A percentile compares a stretch with the other conserved stretches of the same genome.
phyloP scores from a whole-genome alignment of 2,329 filamentous ascomycete genomes.

The Acrocalymma vagum region DNA sequence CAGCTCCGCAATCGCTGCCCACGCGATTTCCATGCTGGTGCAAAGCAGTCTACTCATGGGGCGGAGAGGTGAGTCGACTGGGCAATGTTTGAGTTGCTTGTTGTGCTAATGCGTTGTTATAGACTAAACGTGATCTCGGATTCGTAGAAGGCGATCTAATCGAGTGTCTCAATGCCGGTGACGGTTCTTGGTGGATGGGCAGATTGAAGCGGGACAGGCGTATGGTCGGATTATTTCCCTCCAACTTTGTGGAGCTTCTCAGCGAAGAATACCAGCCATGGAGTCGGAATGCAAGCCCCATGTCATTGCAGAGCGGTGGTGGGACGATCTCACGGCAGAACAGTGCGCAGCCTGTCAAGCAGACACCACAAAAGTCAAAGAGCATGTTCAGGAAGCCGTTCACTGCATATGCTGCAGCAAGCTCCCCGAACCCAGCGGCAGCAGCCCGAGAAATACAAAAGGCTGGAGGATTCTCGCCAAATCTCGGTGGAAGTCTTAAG shows the following conservation, averaged over 20 bases:
- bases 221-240: slow-evolving; percentile 92
- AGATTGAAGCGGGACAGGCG: slow-evolving; percentile 87
- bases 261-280: slow-evolving; percentile 83
- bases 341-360: slow-evolving; percentile 57
- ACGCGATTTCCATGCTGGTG: slow-evolving; percentile 90
- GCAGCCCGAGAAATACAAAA: slow-evolving; percentile 46
- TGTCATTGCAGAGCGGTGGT: slow-evolving; percentile 50
- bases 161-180: slow-evolving; percentile 96
- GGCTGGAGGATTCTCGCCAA: slow-evolving; percentile 37
- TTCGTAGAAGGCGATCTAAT: slow-evolving; percentile 98
- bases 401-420: slow-evolving; percentile 64
- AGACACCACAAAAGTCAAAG: slow-evolving; percentile 57
- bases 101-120: slow-evolving; percentile 25
- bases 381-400: slow-evolving; percentile 71
- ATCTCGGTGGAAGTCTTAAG: slow-evolving; percentile 41
- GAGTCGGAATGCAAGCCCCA: slow-evolving; percentile 65
- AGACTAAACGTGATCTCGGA: slow-evolving; percentile 90
- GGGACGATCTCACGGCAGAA: slow-evolving; percentile 60
- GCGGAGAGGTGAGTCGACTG: slow-evolving; percentile 69
- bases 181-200: slow-evolving; percentile 99
- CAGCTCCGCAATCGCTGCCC: slow-evolving; percentile 65
- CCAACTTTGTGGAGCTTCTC: slow-evolving; percentile 94
- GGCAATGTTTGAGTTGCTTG: slow-evolving; percentile 5
- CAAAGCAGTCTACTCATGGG: slow-evolving; percentile 90
- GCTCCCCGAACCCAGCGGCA: slow-evolving; percentile 51